A percentile compares a stretch with the other conserved stretches of the same genome.
Evolutionary conservation across 106 monocot species (phyloP).

Genomic region (Acanthochlamys bracteata): DNA sequence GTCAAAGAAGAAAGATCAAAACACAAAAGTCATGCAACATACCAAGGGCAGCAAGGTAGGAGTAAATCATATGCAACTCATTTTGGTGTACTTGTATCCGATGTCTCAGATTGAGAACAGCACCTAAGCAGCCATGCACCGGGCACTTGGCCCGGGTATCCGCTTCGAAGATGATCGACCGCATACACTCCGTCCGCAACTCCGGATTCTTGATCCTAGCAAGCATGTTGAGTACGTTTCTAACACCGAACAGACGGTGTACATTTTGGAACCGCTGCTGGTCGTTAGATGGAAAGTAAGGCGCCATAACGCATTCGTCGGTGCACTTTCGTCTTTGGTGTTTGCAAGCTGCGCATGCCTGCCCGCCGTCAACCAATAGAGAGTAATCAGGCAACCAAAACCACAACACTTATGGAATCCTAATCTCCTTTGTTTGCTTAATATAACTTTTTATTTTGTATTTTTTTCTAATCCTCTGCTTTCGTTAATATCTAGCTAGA

Average conservation of each 20-base stretch:
- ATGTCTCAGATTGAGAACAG: not conserved
- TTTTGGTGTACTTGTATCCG: not conserved
- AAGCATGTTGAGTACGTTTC: slow-evolving; percentile 21
- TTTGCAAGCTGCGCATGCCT: slow-evolving; percentile 31
- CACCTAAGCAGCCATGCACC: slow-evolving; percentile 6
- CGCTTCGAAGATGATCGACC: slow-evolving; percentile 27
- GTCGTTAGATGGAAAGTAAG: slow-evolving; percentile 27
- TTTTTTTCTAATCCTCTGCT: too few relatives aligned
- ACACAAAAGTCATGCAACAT: too few relatives aligned
- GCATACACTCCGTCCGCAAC: slow-evolving; percentile 14
- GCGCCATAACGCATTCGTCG: slow-evolving; percentile 24
- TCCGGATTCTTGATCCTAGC: not conserved
- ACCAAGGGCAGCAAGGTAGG: not conserved
- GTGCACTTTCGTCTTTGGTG: slow-evolving; percentile 25
- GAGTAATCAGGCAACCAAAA: too few relatives aligned
- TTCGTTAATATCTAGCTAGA: too few relatives aligned
- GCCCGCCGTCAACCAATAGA: not conserved
- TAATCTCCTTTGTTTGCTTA: too few relatives aligned
- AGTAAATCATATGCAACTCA: not conserved
- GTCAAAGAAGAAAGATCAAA: too few relatives aligned
- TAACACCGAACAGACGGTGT: slow-evolving; percentile 32
- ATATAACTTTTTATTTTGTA: too few relatives aligned
- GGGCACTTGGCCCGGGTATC: slow-evolving; percentile 8
- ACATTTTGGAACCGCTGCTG: slow-evolving; percentile 25
- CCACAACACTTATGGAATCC: too few relatives aligned